Percentiles rank a stretch among this genome's conserved stretches.
Evolutionary conservation across 345 rosid species (phyloP).

Genomic region (Gossypium raimondii): DNA sequence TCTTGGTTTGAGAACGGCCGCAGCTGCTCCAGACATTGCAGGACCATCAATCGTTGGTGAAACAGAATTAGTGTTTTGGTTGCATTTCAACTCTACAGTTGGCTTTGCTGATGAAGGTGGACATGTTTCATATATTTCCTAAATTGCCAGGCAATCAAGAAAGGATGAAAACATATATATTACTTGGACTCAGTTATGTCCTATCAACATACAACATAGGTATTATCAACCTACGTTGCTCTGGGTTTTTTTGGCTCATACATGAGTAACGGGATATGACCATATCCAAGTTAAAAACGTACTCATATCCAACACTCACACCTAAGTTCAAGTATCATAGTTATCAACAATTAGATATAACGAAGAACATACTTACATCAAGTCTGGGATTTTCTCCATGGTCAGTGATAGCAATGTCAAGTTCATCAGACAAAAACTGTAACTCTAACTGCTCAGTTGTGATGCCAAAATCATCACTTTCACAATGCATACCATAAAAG

Average conservation of each 20-base stretch:
- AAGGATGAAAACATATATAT: conserved; percentile 30
- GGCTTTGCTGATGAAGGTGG: conserved; percentile 33
- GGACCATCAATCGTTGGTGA: conserved; percentile 37
- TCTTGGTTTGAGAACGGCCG: conserved; percentile 60
- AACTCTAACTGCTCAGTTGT: conserved; percentile 62
- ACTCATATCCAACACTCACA: neutral
- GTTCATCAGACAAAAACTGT: conserved; percentile 77
- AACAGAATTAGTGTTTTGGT: conserved; percentile 28
- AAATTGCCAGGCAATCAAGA: conserved; percentile 16
- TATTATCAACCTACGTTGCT: neutral
- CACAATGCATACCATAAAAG: conserved; percentile 45
- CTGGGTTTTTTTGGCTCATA: neutral
- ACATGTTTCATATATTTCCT: conserved; percentile 62
- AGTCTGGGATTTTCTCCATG: conserved; percentile 74
- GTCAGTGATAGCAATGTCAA: conserved; percentile 73
- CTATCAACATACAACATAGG: neutral
- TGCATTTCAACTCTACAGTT: conserved; percentile 27
- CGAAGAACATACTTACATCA: conserved; percentile 49
- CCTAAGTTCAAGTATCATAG: neutral
- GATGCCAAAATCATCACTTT: conserved; percentile 36
- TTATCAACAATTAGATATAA: conserved; percentile 4
- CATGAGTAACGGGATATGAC: neutral
- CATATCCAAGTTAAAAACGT: neutral
- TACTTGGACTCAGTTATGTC: neutral
- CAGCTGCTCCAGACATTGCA: conserved; percentile 36